phyloP scores from a whole-genome alignment of 164 flowering plant species.

The Pachysandra terminalis region DNA sequence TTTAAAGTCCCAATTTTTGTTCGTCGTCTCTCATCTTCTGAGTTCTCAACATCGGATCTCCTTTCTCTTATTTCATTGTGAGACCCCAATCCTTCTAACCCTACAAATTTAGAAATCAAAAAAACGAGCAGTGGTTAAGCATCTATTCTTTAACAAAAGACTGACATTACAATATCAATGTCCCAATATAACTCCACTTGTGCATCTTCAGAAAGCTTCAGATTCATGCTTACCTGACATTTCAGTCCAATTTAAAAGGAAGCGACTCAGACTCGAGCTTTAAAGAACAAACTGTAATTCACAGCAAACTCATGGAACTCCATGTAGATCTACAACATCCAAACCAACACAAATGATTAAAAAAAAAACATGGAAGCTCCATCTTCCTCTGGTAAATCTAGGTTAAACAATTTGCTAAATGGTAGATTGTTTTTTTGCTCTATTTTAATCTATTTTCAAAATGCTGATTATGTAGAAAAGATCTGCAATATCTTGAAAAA shows the following conservation, averaged over 20 bases:
- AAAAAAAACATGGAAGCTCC: no score
- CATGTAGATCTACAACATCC: slow-evolving; percentile 14
- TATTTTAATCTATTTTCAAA: no score
- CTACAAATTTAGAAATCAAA: slow-evolving; percentile 20
- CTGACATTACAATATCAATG: neutral
- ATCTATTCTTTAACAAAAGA: neutral
- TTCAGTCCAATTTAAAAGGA: slow-evolving; percentile 6
- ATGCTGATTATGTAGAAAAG: no score
- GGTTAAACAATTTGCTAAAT: no score
- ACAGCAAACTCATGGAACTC: slow-evolving; percentile 1
- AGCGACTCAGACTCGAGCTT: slow-evolving; percentile 12
- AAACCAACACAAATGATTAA: neutral
- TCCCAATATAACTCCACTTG: neutral
- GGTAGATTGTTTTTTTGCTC: no score
- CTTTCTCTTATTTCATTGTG: slow-evolving; percentile 63
- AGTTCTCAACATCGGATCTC: slow-evolving; percentile 67
- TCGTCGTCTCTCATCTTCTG: slow-evolving; percentile 75
- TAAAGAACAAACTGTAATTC: slow-evolving; percentile 6
- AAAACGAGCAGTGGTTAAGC: neutral
- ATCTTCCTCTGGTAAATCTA: no score
- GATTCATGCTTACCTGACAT: slow-evolving; percentile 30
- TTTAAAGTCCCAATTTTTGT: slow-evolving; percentile 67
- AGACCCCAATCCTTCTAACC: slow-evolving; percentile 36
- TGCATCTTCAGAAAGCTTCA: no score
- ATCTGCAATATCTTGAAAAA: no score